phyloP scores from a whole-genome alignment of 164 flowering plant species.

The Amborella trichopoda region DNA sequence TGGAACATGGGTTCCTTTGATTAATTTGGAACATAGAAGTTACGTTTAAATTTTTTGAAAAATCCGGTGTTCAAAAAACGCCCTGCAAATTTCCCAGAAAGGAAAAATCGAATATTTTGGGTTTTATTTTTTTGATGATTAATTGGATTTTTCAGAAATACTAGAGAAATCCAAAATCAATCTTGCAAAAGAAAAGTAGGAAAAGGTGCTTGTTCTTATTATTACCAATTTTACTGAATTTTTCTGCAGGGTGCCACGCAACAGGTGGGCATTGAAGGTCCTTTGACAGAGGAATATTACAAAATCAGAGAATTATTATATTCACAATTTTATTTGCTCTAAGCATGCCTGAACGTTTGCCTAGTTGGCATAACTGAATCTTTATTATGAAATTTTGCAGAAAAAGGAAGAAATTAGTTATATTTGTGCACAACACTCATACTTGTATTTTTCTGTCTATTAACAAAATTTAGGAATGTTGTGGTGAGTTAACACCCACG shows the following conservation, averaged over 20 bases:
- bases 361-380: background rate
- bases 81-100: background rate
- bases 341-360: background rate
- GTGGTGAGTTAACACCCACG: too few relatives aligned
- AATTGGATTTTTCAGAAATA: too few relatives aligned
- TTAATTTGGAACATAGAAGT: background rate
- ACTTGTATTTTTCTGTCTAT: too few relatives aligned
- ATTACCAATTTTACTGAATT: background rate
- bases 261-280: slow-evolving; percentile 83
- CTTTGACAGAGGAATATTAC: slow-evolving; percentile 81
- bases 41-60: background rate
- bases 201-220: background rate
- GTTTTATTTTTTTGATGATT: background rate
- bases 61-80: background rate
- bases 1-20: background rate
- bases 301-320: slow-evolving; percentile 75
- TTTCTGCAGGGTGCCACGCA: slow-evolving; percentile 59
- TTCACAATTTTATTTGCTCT: slow-evolving; percentile 82
- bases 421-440: too few relatives aligned
- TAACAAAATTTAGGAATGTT: too few relatives aligned
- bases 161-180: too few relatives aligned
- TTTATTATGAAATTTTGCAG: slow-evolving; percentile 1
- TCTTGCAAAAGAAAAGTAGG: too few relatives aligned
- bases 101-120: background rate
- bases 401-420: too few relatives aligned